Evolutionary conservation across 1,139 yeast genomes (phyloP), one percentile per base, ranked within the genome.

Genomic region (Suhomyces anneliseae): DNA sequence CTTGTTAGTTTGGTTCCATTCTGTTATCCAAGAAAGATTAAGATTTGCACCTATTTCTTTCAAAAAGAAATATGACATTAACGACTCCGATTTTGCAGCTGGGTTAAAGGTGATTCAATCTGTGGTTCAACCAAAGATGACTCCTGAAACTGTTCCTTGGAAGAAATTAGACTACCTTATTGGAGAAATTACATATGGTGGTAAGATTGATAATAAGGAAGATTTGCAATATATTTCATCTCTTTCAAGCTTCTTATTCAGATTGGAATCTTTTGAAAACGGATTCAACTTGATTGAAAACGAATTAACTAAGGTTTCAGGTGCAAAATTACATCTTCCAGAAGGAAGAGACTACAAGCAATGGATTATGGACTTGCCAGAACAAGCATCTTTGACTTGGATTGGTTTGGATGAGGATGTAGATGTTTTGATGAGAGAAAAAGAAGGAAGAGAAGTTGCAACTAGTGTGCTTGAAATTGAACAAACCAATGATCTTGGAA

Each of bases 1-100:
- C 57, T 61, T 86, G 27, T 59, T 87, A 10, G 71, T 81, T 0
- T 89, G 96, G 96, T 77, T 77, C 52, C 95, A 89, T 61, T 74
- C 87, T 0, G 57, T 85, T 1, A 57, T 89, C 4, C 74, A 75
- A 39, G 90, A 85, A 50, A 66, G 89, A 45, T 64, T 79, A 39
- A 72, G 85, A 39, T 85, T 75, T 54, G 74, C 74, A 1, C 90
- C 93, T 0, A 60, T 78, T 7, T 88, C 95, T 0, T 87, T 88
- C 66, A 58, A 69, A 1, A 78, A 78, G 55, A 59, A 56, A 7
- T 86, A 87, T 59, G 95, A 87, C 51, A 79, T 90, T 56, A 87
- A 82, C 58, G 90, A 87, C 50, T 68, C 84, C n/a, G 97, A 90
- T 60, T 78, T 85, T 50, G 69, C 70, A n/a, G 72, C 81, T 34